These are phyloP conservation scores for Pseudohyphozyma bogoriensis DNA, from an alignment of 768 basidiomycete genomes.

Conservation along the genomic window DNA sequence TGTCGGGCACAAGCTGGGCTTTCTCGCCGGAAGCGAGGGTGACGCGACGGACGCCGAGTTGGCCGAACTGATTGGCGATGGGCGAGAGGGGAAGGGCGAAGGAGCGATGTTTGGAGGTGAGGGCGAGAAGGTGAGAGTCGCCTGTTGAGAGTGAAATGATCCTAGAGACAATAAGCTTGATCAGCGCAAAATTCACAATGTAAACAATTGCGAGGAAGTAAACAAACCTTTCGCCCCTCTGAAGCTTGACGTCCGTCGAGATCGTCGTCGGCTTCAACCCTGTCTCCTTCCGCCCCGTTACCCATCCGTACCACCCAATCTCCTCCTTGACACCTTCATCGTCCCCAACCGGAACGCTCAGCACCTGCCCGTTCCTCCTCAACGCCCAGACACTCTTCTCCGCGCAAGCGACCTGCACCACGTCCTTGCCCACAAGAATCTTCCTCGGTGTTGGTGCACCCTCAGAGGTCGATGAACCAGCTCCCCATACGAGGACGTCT, in stretches of 20 bases:
- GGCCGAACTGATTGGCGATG: slow-evolving; percentile 66
- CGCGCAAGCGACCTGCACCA: slow-evolving; percentile 21
- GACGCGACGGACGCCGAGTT: slow-evolving; percentile 67
- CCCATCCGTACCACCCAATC: slow-evolving; percentile 40
- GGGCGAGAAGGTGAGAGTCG: slow-evolving; percentile 45
- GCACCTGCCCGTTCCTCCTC: slow-evolving; percentile 64
- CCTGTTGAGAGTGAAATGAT: slow-evolving; percentile 67
- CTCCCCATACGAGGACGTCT: slow-evolving; percentile 77
- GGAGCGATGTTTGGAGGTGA: slow-evolving; percentile 52
- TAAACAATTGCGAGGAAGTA: not conserved
- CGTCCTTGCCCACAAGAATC: slow-evolving; percentile 20
- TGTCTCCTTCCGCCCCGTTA: slow-evolving; percentile 51
- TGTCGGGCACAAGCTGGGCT: slow-evolving; percentile 21
- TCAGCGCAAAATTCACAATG: not conserved
- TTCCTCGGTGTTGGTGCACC: no score
- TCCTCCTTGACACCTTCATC: slow-evolving; percentile 44
- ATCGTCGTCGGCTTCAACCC: slow-evolving; percentile 50
- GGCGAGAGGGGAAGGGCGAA: slow-evolving; percentile 67
- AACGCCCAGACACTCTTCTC: slow-evolving; percentile 57
- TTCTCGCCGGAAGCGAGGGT: slow-evolving; percentile 33
- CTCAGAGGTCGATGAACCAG: slow-evolving; percentile 45
- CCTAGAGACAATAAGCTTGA: slow-evolving; percentile 39
- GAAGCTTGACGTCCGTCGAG: slow-evolving; percentile 48
- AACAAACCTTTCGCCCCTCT: slow-evolving; percentile 57
- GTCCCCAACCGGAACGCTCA: slow-evolving; percentile 52